Base-by-base conservation (phyloP, 179 eudicot species). In the Pouteria campechiana region DNA sequence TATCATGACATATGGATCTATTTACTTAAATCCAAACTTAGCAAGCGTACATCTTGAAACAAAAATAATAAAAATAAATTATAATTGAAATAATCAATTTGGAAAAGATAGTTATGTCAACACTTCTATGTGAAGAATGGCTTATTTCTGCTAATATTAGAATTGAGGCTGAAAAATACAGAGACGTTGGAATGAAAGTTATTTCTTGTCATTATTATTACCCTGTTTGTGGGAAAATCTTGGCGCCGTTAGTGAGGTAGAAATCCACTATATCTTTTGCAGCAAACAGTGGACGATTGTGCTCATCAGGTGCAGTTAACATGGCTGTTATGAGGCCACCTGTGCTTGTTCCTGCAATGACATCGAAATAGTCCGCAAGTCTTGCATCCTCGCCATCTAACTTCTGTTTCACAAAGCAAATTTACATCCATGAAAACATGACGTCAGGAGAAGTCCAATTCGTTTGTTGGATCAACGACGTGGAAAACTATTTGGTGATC, bases 331-430 rank as follows among this genome's bases (percentile, higher is more conserved):
- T 54, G 0, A 79, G 55, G 4, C 87, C 87, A 3, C 87, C 82
- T 0, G 87, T 75, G 72, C 82, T 79, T 5, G 87, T 79, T 27
- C 87, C 87, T 1, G 87, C 69, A 0, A 79, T 52, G 12, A 75
- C 79, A 29, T 79, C 87, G 17, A 79, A 79, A 43, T 79, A 79
- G 60, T 79, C 87, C 6, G 79, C 87, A 13, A 79, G 24, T 50
- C 87, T 72, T 42, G 64, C 83, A 28, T 57, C 24, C 9, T 54
- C 39, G 7, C 87, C 87, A 58, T 79, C 87, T 25, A 76, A 29
- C 46, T 59, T 59, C 84, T 69, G 47, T 37, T 18, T 5, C 17
- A 43, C 17, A 21, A 7, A 17, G 13, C n/a, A n/a, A n/a, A n/a
- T n/a, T n/a, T n/a, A n/a, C n/a, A n/a, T n/a, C n/a, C n/a, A n/a